A percentile compares a stretch with the other conserved stretches of the same genome.
Evolutionary conservation across 306 rosid genomes (phyloP).

Genomic region (Trifolium pratense): DNA sequence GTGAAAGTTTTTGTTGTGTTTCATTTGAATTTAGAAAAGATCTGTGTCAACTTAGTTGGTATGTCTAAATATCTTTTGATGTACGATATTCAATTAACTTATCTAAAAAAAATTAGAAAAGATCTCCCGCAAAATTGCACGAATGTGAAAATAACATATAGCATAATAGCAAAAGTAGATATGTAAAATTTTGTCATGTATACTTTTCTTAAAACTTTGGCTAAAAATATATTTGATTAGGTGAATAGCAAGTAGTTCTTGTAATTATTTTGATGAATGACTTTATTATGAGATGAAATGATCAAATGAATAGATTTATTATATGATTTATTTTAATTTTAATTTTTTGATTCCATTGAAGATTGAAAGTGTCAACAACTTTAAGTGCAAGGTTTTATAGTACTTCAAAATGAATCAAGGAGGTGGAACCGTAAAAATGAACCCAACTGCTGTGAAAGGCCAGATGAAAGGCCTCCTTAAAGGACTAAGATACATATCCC

Average conservation of each 20-base stretch:
- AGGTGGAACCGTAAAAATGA: conserved; percentile 41
- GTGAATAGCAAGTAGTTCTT: background rate
- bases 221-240: background rate
- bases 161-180: too few species aligned
- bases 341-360: conserved; percentile 20
- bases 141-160: too few species aligned
- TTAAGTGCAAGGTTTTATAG: conserved; percentile 30
- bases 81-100: too few species aligned
- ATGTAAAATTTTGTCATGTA: too few species aligned
- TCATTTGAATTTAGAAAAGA: too few species aligned
- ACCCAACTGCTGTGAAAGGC: conserved; percentile 56
- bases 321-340: background rate
- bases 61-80: too few species aligned
- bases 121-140: too few species aligned
- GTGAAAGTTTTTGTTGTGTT: too few species aligned
- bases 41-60: too few species aligned
- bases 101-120: too few species aligned
- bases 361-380: conserved; percentile 34
- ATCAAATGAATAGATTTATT: background rate
- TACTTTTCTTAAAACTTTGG: background rate
- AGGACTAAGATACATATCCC: conserved; percentile 82
- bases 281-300: background rate
- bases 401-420: conserved; percentile 25
- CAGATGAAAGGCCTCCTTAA: conserved; percentile 74
- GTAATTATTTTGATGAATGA: background rate